Conservation (phyloP, 1,284 basidiomycete species). For the Porogramme epimiltina region DNA sequence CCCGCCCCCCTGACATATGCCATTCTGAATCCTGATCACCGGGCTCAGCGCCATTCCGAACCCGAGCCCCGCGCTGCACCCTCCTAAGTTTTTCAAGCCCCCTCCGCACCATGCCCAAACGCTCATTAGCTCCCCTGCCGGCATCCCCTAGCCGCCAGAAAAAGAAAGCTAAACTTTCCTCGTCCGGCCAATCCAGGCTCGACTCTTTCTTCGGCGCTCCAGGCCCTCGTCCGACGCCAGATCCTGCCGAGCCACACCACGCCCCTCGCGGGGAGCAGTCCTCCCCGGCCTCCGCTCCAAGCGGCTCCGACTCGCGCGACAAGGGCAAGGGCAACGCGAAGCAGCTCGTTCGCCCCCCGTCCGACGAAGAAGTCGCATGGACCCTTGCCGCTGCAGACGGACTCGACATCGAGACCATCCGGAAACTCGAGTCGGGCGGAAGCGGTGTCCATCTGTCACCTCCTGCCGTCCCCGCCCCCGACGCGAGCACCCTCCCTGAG, state of each 20-base stretch:
- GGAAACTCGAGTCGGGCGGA: conserved; percentile 20
- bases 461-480: conserved; percentile 1
- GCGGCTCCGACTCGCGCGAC: background rate
- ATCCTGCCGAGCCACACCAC: background rate
- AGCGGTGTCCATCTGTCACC: conserved; percentile 5
- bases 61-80: background rate
- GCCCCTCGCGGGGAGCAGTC: conserved; percentile 1
- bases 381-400: conserved; percentile 29
- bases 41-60: background rate
- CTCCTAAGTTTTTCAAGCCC: conserved; percentile 2
- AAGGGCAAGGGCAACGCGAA: conserved; percentile 1
- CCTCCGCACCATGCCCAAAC: conserved; percentile 30
- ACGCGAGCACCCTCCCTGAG: conserved; percentile 18
- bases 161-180: conserved; percentile 26
- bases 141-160: conserved; percentile 26
- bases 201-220: conserved; percentile 32
- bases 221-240: conserved; percentile 6
- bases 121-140: conserved; percentile 18
- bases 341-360: conserved; percentile 1
- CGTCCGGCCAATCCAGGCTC: conserved; percentile 29
- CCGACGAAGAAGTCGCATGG: conserved; percentile 30
- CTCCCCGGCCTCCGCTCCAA: background rate
- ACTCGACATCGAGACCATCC: conserved; percentile 26
- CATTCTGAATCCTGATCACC: background rate
- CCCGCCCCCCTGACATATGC: conserved; percentile 5